Percentiles rank a stretch among this genome's conserved stretches.
These are phyloP conservation scores for Fusarium mexicanum DNA, from an alignment of 2,329 filamentous ascomycete species.

Conservation along the genomic window DNA sequence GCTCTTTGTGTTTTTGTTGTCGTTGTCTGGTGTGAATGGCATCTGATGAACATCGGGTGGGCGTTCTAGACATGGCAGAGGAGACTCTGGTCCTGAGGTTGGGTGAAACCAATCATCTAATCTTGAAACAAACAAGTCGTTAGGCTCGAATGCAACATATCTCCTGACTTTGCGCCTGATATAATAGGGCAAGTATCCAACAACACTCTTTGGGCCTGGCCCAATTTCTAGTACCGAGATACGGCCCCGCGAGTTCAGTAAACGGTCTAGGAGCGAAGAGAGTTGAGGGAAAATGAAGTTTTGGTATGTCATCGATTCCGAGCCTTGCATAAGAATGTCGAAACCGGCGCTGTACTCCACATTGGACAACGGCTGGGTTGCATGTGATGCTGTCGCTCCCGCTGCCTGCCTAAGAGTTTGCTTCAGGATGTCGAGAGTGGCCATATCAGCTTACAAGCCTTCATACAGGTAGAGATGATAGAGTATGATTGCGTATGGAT, in stretches of 20 bases:
- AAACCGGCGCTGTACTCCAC: neutral
- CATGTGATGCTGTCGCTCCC: neutral
- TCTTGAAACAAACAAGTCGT: slow-evolving; percentile 54
- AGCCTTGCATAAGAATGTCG: neutral
- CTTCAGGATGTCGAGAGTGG: neutral
- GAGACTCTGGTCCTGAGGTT: slow-evolving; percentile 37
- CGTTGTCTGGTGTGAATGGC: slow-evolving; percentile 49
- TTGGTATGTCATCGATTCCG: neutral
- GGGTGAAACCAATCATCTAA: slow-evolving; percentile 56
- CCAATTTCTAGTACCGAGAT: slow-evolving; percentile 70
- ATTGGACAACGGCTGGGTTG: neutral
- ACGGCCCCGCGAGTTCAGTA: neutral
- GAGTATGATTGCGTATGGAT: neutral
- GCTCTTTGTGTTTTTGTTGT: slow-evolving; percentile 36
- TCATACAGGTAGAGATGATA: neutral
- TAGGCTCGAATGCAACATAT: slow-evolving; percentile 66
- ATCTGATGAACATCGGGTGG: slow-evolving; percentile 51
- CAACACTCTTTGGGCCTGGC: slow-evolving; percentile 64
- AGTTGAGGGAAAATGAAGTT: neutral
- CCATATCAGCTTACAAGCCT: neutral
- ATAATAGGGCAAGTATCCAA: slow-evolving; percentile 57
- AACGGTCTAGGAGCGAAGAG: neutral
- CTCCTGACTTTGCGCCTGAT: slow-evolving; percentile 56
- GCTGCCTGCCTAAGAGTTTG: neutral
- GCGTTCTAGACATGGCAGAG: slow-evolving; percentile 53